Evolutionary conservation across 78 protist species (phyloP).

Genomic region (Dictyostelium brefeldianum): DNA sequence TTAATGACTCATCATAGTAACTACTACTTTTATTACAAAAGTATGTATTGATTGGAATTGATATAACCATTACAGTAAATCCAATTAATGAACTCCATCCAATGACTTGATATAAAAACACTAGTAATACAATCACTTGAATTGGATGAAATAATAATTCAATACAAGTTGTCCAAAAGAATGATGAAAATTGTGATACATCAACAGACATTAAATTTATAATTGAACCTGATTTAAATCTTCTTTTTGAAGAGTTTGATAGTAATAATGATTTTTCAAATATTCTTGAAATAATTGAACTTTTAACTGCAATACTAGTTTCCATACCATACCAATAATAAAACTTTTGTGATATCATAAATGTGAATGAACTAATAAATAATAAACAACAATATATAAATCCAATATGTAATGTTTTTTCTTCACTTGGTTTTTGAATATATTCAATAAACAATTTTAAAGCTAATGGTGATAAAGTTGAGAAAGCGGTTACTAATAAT

Average conservation of each 20-base stretch:
- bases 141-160: constrained; percentile 21
- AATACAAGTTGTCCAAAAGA: constrained; percentile 6
- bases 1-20: background rate
- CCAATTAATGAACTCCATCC: constrained; percentile 58
- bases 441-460: constrained; percentile 11
- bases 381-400: background rate
- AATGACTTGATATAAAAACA: background rate
- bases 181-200: constrained; percentile 5
- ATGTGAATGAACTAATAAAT: background rate
- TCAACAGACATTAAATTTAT: constrained; percentile 45
- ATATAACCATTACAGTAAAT: background rate
- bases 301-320: background rate
- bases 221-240: background rate
- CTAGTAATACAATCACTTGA: constrained; percentile 28
- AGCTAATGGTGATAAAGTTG: constrained; percentile 18
- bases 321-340: constrained; percentile 52
- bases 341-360: background rate
- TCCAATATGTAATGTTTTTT: background rate
- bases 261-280: constrained; percentile 25
- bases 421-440: background rate
- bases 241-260: constrained; percentile 3
- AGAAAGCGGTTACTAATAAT: background rate
- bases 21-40: background rate
- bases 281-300: background rate
- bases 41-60: constrained; percentile 8